Evolutionary conservation across 1,139 yeast genomes (phyloP).

Genomic region (Nakaseomyces sp.): DNA sequence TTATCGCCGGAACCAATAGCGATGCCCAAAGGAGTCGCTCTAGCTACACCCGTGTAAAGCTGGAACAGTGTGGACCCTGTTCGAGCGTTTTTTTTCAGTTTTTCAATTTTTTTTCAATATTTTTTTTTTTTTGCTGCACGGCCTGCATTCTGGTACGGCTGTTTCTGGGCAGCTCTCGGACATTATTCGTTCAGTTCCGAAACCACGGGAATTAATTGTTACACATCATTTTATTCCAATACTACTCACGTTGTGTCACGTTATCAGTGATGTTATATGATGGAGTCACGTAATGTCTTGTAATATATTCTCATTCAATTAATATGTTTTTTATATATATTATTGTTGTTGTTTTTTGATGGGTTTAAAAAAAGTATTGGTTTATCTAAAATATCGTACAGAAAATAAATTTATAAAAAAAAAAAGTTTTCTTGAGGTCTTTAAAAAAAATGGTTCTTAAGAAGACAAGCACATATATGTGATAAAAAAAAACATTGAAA

Average conservation of each 20-base stretch:
- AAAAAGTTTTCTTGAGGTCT: not conserved
- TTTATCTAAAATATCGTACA: slow-evolving; percentile 8
- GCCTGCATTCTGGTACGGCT: not conserved
- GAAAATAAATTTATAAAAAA: slow-evolving; percentile 7
- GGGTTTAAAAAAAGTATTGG: not conserved
- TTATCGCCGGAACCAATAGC: not conserved
- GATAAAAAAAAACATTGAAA: not conserved
- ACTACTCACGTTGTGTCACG: too few species aligned
- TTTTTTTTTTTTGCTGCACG: not conserved
- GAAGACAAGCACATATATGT: not conserved
- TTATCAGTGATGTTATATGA: too few species aligned
- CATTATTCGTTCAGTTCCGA: not conserved
- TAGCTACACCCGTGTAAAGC: not conserved
- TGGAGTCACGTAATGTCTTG: too few species aligned
- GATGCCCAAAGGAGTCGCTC: not conserved
- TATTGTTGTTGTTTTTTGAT: too few species aligned
- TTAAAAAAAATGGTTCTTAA: slow-evolving; percentile 3
- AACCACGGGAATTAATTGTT: not conserved
- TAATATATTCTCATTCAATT: too few species aligned
- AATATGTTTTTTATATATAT: too few species aligned
- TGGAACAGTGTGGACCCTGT: too few species aligned
- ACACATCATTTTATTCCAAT: too few species aligned
- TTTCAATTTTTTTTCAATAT: not conserved
- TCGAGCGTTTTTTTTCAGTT: too few species aligned
- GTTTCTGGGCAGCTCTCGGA: not conserved